Conservation (phyloP, 345 rosid genomes). For the Citrus medica region DNA sequence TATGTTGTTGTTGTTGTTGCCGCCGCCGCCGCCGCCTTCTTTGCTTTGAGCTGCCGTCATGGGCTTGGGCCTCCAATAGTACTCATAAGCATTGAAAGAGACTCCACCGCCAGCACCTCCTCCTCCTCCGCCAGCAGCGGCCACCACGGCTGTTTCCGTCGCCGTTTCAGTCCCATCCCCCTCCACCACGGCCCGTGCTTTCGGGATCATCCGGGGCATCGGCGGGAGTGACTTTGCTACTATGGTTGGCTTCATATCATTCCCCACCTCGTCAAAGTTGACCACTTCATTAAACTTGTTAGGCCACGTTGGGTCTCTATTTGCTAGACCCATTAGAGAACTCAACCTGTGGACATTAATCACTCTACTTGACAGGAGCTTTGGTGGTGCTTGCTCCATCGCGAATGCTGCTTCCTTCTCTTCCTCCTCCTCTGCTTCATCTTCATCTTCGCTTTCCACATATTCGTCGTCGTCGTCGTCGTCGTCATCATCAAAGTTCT, state of each 20-base stretch:
- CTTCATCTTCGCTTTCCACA: conserved; percentile 19
- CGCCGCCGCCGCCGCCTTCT: conserved; percentile 11
- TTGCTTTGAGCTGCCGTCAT: conserved; percentile 10
- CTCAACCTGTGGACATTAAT: conserved; percentile 50
- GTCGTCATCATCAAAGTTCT: conserved; percentile 6
- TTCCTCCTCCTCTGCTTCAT: conserved; percentile 14
- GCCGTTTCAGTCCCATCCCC: neutral
- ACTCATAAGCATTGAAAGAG: conserved; percentile 67
- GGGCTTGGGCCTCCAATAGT: conserved; percentile 53
- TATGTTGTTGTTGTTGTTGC: conserved; percentile 1
- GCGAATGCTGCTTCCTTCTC: conserved; percentile 12
- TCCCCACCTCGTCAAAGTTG: conserved; percentile 23
- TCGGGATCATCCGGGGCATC: conserved; percentile 35
- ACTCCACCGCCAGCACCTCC: conserved; percentile 11
- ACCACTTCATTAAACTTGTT: conserved; percentile 25
- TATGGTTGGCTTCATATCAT: conserved; percentile 24
- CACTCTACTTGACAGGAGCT: conserved; percentile 26
- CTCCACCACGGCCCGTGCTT: conserved; percentile 20
- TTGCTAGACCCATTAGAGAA: conserved; percentile 35
- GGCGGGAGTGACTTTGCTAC: conserved; percentile 63
- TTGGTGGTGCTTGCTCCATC: conserved; percentile 33
- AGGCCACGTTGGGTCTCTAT: conserved; percentile 51
- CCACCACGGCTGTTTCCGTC: conserved; percentile 12
- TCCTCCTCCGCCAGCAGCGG: too few species aligned
- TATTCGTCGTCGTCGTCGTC: conserved; percentile 21